A percentile compares a stretch with the other conserved stretches of the same genome.
These are phyloP conservation scores for Ogataea corticis DNA, from an alignment of 805 yeast species.

Conservation along the genomic window DNA sequence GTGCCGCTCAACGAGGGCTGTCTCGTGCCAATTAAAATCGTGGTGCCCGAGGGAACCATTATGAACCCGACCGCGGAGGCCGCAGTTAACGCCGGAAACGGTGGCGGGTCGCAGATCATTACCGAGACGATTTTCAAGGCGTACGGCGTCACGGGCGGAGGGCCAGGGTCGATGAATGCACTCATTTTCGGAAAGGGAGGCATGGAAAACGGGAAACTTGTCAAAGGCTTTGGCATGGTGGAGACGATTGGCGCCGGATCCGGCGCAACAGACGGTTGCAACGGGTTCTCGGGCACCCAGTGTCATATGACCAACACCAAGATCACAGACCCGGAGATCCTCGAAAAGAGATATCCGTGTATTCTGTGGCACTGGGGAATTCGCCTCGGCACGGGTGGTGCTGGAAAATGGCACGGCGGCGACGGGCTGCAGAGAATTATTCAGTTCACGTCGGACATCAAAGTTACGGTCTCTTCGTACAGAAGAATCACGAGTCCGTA, in stretches of 20 bases:
- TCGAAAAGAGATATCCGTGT: constrained; percentile 53
- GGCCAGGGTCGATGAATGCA: constrained; percentile 89
- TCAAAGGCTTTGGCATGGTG: constrained; percentile 50
- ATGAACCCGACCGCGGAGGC: constrained; percentile 46
- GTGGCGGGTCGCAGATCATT: constrained; percentile 84
- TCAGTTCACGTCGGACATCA: constrained; percentile 42
- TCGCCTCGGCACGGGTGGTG: constrained; percentile 48
- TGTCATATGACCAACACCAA: constrained; percentile 32
- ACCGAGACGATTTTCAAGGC: constrained; percentile 83
- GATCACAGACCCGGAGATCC: constrained; percentile 55
- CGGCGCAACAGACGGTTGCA: constrained; percentile 47
- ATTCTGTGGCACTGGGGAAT: constrained; percentile 45
- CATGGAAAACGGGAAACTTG: constrained; percentile 48
- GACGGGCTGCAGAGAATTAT: constrained; percentile 52
- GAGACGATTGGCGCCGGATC: constrained; percentile 59
- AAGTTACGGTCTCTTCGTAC: constrained; percentile 48
- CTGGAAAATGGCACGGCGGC: constrained; percentile 49
- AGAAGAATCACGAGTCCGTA: constrained; percentile 55
- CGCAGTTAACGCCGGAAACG: constrained; percentile 46
- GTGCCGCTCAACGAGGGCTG: constrained; percentile 60
- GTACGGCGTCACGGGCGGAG: constrained; percentile 79
- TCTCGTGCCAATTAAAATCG: constrained; percentile 33
- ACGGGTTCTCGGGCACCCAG: constrained; percentile 54
- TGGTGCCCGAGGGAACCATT: constrained; percentile 37
- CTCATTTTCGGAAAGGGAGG: constrained; percentile 65